Base-by-base conservation (phyloP, 2,329 filamentous ascomycete species). In the Metarhizium humberi region DNA sequence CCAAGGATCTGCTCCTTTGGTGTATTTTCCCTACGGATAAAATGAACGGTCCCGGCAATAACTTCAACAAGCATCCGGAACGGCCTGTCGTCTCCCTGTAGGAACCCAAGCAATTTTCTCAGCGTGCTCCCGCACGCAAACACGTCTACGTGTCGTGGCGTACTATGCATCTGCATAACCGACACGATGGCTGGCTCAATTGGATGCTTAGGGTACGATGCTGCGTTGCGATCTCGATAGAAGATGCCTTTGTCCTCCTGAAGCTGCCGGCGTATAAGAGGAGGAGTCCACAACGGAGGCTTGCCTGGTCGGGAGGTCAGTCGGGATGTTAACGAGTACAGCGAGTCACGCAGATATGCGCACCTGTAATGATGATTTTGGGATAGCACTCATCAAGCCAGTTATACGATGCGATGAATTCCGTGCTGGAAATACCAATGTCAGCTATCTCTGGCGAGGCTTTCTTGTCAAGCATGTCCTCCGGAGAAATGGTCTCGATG, bases 1-100 rank as follows among this genome's bases (percentile, higher is more conserved):
- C 73, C 73, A 0, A 69, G 60, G 5, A 88, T 82, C 0, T 73
- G 63, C 59, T 86, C 81, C 0, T 66, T 77, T 0, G 84, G 82
- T n/a, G 78, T 76, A 48, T 80, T 82, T 61, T 86, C 84, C 25
- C 79, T 75, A 1, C 85, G 79, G 13, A 85, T 66, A 51, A 90
- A 76, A 67, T 62, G 84, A 1, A 86, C 75, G 0, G 80, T 81
- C n/a, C 73, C 64, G 11, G 74, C 69, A 2, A 86, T 67, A 0
- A 72, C 63, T 58, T 86, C 76, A 4, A 84, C 72, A 1, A 78
- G 68, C 59, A 86, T 79, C 2, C 82, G 75, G 60, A 85, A 86
- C 0, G 71, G 54, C 56, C 71, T 74, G 29, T 76, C 67, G 3
- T 71, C 56, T 0, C 70, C 69, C 0, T 72, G 67, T 3, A 74